Conservation (phyloP, 192 early-diverging fungal genomes). For the Jimgerdemannia lactiflua region DNA sequence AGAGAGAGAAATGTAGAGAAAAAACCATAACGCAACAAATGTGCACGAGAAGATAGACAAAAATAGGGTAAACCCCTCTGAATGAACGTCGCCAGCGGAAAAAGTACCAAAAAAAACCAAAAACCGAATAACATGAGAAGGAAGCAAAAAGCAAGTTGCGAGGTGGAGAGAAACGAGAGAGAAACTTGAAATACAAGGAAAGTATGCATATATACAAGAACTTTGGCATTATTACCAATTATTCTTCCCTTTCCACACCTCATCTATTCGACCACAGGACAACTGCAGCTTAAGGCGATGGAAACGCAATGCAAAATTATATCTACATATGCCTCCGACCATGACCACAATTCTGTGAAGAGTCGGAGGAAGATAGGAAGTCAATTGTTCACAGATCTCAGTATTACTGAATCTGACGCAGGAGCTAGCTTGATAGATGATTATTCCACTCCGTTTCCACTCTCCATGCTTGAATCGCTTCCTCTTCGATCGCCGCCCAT, state of each 20-base stretch:
- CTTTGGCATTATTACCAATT: background rate
- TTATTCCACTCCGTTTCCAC: background rate
- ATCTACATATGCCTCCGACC: background rate
- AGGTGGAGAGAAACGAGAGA: too few relatives aligned
- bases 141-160: too few relatives aligned
- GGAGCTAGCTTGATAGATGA: background rate
- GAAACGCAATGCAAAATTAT: background rate
- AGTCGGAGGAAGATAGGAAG: background rate
- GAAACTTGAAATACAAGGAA: background rate
- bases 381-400: background rate
- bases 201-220: background rate
- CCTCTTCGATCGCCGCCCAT: background rate
- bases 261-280: background rate
- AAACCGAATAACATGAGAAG: too few relatives aligned
- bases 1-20: too few relatives aligned
- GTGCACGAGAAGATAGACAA: too few relatives aligned
- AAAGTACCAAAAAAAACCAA: too few relatives aligned
- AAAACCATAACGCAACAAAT: too few relatives aligned
- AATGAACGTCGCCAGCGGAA: too few relatives aligned
- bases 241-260: background rate
- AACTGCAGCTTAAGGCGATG: background rate
- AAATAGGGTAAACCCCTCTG: too few relatives aligned
- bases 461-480: background rate
- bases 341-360: background rate
- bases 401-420: background rate